Base-by-base conservation (phyloP, 805 yeast species). In the Candida nemodendra region DNA sequence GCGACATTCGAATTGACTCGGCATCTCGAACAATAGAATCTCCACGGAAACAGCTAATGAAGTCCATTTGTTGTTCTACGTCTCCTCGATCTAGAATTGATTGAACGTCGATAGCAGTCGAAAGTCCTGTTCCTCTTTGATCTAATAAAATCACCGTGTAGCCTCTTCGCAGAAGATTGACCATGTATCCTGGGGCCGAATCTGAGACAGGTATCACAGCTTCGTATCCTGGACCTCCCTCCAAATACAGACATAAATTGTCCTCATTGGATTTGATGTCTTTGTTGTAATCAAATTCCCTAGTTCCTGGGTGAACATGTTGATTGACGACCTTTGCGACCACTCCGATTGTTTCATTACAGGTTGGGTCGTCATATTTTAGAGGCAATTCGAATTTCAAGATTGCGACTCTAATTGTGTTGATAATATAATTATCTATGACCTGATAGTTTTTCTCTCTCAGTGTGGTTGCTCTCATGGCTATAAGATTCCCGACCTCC, bases 61-160 rank as follows among this genome's bases (percentile, higher is more conserved):
- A 74, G 5, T 62, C 51, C 18, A 76, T 51, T 39, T 69, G 74
- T 2, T 42, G 48, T 4, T 56, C 56, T 5, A 43, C 32, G 6
- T 54, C 39, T 0, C 48, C 52, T 12, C 47, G 44, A 3, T 25
- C 13, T 5, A 44, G 16, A 8, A 61, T 18, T 0, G 61, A 51
- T 3, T 45, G 50, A 2, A 58, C 51, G 31, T 73, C 75, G 14
- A 78, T 51, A 1, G 77, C 70, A 3, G 71, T 59, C 32, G 78
- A 71, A 18, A 71, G 53, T 0, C 83, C 84, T 1, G 83, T 78
- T n/a, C 83, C 84, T 50, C 83, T 56, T 51, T 78, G 83, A 57
- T 78, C 84, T 32, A 74, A 56, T 27, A 64, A 68, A 11, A 78
- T 30, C 7, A 57, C 57, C 1, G 56, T 44, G 25, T 45, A 51